Percentiles rank a stretch among this genome's conserved stretches.
phyloP scores from a whole-genome alignment of 768 basidiomycete species.

The Hypholoma sublateritium region DNA sequence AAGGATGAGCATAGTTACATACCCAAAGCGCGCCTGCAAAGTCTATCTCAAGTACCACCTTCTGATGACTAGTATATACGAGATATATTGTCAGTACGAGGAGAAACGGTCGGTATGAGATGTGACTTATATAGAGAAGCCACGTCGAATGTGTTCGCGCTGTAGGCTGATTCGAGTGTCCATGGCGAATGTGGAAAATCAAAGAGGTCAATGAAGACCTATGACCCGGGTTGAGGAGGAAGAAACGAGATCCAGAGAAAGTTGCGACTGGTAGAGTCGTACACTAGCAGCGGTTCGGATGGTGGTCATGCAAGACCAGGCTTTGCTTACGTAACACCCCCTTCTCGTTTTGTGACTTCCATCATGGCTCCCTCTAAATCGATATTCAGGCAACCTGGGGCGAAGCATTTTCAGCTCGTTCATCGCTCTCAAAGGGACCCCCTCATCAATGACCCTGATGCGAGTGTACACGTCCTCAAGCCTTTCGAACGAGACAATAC shows the following conservation, averaged over 20 bases:
- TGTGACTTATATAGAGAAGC: constrained; percentile 85
- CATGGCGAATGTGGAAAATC: constrained; percentile 31
- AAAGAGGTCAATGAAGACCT: constrained; percentile 28
- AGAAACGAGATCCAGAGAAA: constrained; percentile 16
- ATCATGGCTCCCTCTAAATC: constrained; percentile 66
- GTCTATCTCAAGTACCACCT: constrained; percentile 92
- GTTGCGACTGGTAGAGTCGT: constrained; percentile 18
- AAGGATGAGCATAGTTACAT: constrained; percentile 22
- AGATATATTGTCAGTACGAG: constrained; percentile 40
- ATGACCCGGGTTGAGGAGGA: constrained; percentile 14
- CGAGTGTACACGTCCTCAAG: constrained; percentile 87
- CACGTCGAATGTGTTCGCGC: constrained; percentile 78
- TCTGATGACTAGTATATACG: constrained; percentile 89
- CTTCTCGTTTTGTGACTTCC: constrained; percentile 23
- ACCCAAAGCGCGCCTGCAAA: constrained; percentile 88
- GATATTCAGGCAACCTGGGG: constrained; percentile 86
- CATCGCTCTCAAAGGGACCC: constrained; percentile 96
- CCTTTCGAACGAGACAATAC: constrained; percentile 71
- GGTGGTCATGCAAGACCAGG: constrained; percentile 32
- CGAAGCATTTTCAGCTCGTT: constrained; percentile 94
- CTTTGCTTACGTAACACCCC: constrained; percentile 34
- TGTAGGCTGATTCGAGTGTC: constrained; percentile 59
- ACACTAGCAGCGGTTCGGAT: constrained; percentile 23
- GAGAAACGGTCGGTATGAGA: constrained; percentile 21
- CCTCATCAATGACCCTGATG: constrained; percentile 90